Conservation (phyloP, 192 early-diverging fungal species). For the Phlyctochytrium arcticum region DNA sequence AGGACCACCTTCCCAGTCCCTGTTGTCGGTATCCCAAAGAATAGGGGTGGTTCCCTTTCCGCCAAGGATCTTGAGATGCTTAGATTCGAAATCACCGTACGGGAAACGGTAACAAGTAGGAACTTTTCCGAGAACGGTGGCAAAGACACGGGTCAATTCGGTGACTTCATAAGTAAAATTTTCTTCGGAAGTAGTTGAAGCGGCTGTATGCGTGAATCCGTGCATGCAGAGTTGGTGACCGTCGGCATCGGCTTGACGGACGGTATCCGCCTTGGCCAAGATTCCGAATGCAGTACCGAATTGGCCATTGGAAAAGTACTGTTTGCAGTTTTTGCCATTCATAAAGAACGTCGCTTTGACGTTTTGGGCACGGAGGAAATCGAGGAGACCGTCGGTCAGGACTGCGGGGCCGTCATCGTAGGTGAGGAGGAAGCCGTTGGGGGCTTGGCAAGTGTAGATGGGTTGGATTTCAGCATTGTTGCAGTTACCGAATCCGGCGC, state of each 20-base stretch:
- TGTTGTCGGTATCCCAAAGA: background rate
- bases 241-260: background rate
- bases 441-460: constrained; percentile 31
- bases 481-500: constrained; percentile 5
- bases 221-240: background rate
- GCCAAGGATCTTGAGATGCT: background rate
- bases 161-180: background rate
- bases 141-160: background rate
- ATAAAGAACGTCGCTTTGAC: constrained; percentile 68
- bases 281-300: background rate
- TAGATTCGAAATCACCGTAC: background rate
- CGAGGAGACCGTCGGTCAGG: constrained; percentile 22
- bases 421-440: constrained; percentile 51
- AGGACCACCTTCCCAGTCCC: background rate
- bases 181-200: background rate
- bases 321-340: constrained; percentile 22
- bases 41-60: background rate
- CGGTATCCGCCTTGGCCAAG: background rate
- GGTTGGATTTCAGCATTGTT: background rate
- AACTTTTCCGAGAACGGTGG: background rate
- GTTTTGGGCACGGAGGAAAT: constrained; percentile 16
- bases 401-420: constrained; percentile 60
- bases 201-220: background rate
- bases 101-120: background rate
- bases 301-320: background rate